These are phyloP conservation scores for Xylariaceae sp. DNA, from an alignment of 2,329 filamentous ascomycete genomes.

Conservation along the genomic window DNA sequence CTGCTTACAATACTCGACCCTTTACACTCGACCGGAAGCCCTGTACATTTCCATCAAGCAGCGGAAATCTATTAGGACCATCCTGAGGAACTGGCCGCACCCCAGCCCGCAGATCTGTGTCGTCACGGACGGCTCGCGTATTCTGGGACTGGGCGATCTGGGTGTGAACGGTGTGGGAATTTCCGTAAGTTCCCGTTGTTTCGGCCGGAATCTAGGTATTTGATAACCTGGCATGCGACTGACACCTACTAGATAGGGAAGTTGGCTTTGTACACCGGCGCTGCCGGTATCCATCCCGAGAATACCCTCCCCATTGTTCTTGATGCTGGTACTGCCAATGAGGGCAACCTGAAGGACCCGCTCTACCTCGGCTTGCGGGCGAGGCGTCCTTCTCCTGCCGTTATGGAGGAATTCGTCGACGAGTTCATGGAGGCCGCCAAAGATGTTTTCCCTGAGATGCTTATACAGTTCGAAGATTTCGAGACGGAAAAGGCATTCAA, in stretches of 20 bases:
- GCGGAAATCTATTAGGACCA: slow-evolving; percentile 80
- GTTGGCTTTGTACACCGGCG: slow-evolving; percentile 89
- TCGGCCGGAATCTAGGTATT: slow-evolving; percentile 1
- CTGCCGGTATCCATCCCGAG: slow-evolving; percentile 87
- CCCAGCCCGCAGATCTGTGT: slow-evolving; percentile 89
- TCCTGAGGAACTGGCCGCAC: slow-evolving; percentile 92
- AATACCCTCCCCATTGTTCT: slow-evolving; percentile 73
- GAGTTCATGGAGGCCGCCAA: slow-evolving; percentile 92
- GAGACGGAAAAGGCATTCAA: slow-evolving; percentile 90
- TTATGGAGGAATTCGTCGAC: slow-evolving; percentile 90
- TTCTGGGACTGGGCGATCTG: slow-evolving; percentile 86
- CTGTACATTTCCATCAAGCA: slow-evolving; percentile 96
- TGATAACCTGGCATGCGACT: too few species aligned
- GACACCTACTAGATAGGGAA: slow-evolving; percentile 67
- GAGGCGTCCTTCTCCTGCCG: slow-evolving; percentile 70
- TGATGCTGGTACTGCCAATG: slow-evolving; percentile 64
- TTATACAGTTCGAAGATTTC: slow-evolving; percentile 96
- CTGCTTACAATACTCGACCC: slow-evolving; percentile 90
- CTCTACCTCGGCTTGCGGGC: slow-evolving; percentile 88
- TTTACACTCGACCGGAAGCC: slow-evolving; percentile 92
- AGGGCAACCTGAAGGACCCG: slow-evolving; percentile 61
- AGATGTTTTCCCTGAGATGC: slow-evolving; percentile 63
- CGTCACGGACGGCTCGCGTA: slow-evolving; percentile 92
- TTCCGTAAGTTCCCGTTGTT: slow-evolving; percentile 56
- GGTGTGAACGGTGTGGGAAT: slow-evolving; percentile 98